Conservation (phyloP, 495 filamentous ascomycete genomes). For the Lichenothelia convexa region DNA sequence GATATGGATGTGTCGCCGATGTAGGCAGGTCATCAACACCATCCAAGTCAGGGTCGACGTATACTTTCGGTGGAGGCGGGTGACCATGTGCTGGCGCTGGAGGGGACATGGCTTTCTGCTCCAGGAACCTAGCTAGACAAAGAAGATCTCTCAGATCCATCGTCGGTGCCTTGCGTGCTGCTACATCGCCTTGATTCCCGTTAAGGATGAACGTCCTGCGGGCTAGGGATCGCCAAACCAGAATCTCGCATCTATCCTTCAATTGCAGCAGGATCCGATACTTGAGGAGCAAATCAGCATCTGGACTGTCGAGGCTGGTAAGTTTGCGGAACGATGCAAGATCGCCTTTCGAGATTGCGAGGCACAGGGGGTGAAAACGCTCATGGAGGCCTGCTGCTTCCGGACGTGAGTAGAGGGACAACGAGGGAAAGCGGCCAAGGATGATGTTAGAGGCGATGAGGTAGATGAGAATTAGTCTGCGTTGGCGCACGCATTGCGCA, state of each 20-base stretch:
- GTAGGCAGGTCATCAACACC: conserved; percentile 20
- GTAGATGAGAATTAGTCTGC: conserved; percentile 65
- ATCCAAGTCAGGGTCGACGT: conserved; percentile 27
- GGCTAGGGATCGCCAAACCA: conserved; percentile 71
- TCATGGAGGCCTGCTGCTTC: conserved; percentile 53
- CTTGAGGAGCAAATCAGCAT: conserved; percentile 52
- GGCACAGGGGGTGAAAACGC: conserved; percentile 56
- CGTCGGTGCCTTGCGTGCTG: conserved; percentile 33
- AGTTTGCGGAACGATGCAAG: conserved; percentile 58
- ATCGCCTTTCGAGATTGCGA: conserved; percentile 59
- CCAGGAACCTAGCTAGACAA: conserved; percentile 23
- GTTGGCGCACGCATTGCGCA: conserved; percentile 43
- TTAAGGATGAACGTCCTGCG: conserved; percentile 55
- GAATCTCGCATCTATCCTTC: conserved; percentile 51
- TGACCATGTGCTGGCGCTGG: neutral
- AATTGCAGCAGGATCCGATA: conserved; percentile 58
- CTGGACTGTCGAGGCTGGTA: conserved; percentile 26
- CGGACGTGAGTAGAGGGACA: conserved; percentile 41
- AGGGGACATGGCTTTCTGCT: conserved; percentile 10
- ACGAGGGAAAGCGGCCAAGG: conserved; percentile 66
- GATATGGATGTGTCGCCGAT: conserved; percentile 28
- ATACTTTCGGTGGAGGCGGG: conserved; percentile 7
- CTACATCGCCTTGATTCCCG: conserved; percentile 31
- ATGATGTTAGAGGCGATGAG: conserved; percentile 70
- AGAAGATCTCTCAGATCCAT: conserved; percentile 37